phyloP scores from a whole-genome alignment of 139 green algal species.

The Desmodesmus armatus region DNA sequence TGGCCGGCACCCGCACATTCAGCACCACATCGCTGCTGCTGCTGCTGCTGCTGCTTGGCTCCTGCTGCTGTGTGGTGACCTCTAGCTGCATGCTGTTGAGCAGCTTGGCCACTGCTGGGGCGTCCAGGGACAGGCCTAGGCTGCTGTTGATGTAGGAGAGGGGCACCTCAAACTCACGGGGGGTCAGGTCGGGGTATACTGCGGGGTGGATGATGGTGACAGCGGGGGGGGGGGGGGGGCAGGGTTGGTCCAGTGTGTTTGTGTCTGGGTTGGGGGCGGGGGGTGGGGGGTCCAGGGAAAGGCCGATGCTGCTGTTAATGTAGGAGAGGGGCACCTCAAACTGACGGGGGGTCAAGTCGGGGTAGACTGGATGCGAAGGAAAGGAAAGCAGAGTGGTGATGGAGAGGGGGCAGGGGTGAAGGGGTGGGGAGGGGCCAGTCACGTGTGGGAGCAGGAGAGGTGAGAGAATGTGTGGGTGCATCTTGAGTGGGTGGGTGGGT shows the following conservation, averaged over 20 bases:
- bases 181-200: constrained; percentile 89
- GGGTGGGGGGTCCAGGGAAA: constrained; percentile 65
- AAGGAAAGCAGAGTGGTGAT: background rate
- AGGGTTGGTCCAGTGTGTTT: background rate
- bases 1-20: constrained; percentile 81
- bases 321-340: constrained; percentile 79
- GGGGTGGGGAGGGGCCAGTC: too few species aligned
- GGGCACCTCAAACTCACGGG: constrained; percentile 71
- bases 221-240: too few species aligned
- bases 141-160: constrained; percentile 86
- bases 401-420: too few species aligned
- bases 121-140: constrained; percentile 79
- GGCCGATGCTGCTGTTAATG: constrained; percentile 89
- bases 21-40: background rate
- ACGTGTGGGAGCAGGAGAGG: too few species aligned
- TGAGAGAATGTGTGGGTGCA: too few species aligned
- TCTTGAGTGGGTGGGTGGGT: too few species aligned
- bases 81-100: constrained; percentile 92
- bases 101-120: constrained; percentile 69
- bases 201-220: background rate
- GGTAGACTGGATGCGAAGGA: constrained; percentile 74
- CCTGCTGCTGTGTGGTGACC: background rate
- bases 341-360: constrained; percentile 75
- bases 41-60: background rate
- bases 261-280: too few species aligned